Base-by-base conservation (phyloP, 257 asterid genomes). In the Rhazya stricta region DNA sequence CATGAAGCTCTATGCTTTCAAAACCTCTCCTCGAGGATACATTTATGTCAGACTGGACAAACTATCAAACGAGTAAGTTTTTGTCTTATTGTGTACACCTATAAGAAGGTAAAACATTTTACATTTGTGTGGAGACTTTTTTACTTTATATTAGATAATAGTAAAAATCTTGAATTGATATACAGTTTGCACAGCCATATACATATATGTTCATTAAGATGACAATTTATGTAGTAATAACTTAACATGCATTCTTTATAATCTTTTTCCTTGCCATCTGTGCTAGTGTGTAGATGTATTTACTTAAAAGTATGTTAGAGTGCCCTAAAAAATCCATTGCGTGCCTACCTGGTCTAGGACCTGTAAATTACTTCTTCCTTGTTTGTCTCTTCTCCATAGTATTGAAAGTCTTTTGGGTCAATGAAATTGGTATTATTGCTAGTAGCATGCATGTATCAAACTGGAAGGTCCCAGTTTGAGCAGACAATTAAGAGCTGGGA, bases 11-110 rank as follows among this genome's bases (percentile, higher is more conserved):
- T 94, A 62, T 82, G 89, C 97, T 41, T 92, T 92, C 76, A 94
- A 89, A 83, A 87, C 97, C 29, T 86, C 97, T 82, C 92, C 89
- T 42, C 85, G 82, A 43, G 99, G 97, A 36, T 94, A 90, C 83
- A 83, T 90, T 75, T 94, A 94, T 67, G 90, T 92, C 85, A 88
- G 99, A 78, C 81, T 94, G 13, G 99, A 94, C 84, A 90, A 92
- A 76, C 85, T 87, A 57, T 80, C 94, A 11, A 86, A 87, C 21
- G 89, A 86, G 99, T 90, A 83, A 88, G 97, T 69, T 77, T n/a
- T 73, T 61, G 6, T 27, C 5, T 72, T 71, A 16, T 60, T 42
- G 69, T 27, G 18, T 41, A 36, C 6, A 21, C 25, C 11, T 39
- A 7, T 42, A 54, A 12, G 25, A 62, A 58, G 71, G 10, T 34